These are phyloP conservation scores for Prosopis cineraria DNA, from an alignment of 306 rosid genomes.

Conservation along the genomic window DNA sequence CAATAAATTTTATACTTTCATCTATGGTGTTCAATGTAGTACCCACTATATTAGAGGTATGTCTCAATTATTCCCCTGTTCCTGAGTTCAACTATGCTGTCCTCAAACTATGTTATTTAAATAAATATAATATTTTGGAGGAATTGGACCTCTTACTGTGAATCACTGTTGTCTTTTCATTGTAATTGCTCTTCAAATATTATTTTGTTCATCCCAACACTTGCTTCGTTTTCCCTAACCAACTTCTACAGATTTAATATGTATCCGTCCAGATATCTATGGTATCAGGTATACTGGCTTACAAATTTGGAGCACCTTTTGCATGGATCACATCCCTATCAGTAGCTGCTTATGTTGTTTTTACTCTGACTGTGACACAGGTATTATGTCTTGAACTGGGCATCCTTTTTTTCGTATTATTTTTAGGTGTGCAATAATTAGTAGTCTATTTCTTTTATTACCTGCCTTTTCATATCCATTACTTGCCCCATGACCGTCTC, in stretches of 20 bases:
- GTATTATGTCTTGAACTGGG: conserved; percentile 44
- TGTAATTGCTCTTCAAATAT: conserved; percentile 23
- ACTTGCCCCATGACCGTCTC: conserved; percentile 1
- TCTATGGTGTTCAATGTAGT: conserved; percentile 95
- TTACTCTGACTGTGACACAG: conserved; percentile 90
- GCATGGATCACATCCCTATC: conserved; percentile 94
- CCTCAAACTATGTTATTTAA: background rate
- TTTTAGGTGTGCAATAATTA: conserved; percentile 14
- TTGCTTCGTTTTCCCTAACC: conserved; percentile 41
- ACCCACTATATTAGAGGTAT: conserved; percentile 96
- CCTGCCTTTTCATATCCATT: conserved; percentile 20
- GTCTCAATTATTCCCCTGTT: conserved; percentile 33
- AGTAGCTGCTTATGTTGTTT: conserved; percentile 83
- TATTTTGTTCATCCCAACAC: conserved; percentile 36
- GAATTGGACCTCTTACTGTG: conserved; percentile 18
- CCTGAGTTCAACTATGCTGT: conserved; percentile 27
- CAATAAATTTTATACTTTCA: conserved; percentile 91
- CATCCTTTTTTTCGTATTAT: conserved; percentile 20
- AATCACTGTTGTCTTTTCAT: conserved; percentile 17
- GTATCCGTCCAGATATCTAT: conserved; percentile 85
- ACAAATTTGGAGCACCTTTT: conserved; percentile 95
- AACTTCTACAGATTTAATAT: conserved; percentile 62
- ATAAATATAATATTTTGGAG: conserved; percentile 1
- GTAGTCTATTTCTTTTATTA: conserved; percentile 18
- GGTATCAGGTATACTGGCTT: conserved; percentile 98